These are phyloP conservation scores for Eucalyptus sp. DNA, from an alignment of 345 rosid genomes.

Conservation along the genomic window DNA sequence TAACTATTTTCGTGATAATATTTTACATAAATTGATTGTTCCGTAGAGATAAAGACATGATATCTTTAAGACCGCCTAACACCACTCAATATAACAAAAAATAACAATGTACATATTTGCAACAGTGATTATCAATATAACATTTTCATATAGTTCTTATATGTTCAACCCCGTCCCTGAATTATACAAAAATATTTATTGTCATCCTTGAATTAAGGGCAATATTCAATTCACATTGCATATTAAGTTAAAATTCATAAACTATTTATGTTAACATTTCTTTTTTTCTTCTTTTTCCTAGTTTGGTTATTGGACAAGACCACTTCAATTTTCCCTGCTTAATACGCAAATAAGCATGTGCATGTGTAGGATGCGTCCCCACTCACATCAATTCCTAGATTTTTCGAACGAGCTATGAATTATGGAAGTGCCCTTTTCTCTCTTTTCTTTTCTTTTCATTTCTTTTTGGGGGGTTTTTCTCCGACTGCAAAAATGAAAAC, in stretches of 20 bases:
- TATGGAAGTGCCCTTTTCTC: neutral
- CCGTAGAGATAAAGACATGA: neutral
- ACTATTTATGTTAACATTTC: neutral
- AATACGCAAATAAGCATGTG: neutral
- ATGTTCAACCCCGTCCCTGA: too few relatives aligned
- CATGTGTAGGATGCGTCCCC: neutral
- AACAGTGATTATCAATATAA: neutral
- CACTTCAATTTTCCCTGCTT: neutral
- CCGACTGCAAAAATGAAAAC: neutral
- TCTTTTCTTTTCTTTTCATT: rapidly evolving
- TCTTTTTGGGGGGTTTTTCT: neutral
- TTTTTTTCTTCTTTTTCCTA: rapidly evolving
- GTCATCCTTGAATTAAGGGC: too few relatives aligned
- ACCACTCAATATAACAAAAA: neutral
- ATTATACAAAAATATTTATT: too few relatives aligned
- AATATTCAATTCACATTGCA: too few relatives aligned
- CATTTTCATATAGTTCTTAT: neutral
- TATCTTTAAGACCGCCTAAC: neutral
- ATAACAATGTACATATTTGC: neutral
- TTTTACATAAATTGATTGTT: neutral
- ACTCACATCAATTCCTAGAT: neutral
- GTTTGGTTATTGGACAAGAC: neutral
- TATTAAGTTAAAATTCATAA: too few relatives aligned
- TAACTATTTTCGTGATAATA: neutral
- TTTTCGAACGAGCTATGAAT: neutral